Evolutionary conservation across 2,329 filamentous ascomycete genomes (phyloP).

Genomic region (Neurospora sp.): DNA sequence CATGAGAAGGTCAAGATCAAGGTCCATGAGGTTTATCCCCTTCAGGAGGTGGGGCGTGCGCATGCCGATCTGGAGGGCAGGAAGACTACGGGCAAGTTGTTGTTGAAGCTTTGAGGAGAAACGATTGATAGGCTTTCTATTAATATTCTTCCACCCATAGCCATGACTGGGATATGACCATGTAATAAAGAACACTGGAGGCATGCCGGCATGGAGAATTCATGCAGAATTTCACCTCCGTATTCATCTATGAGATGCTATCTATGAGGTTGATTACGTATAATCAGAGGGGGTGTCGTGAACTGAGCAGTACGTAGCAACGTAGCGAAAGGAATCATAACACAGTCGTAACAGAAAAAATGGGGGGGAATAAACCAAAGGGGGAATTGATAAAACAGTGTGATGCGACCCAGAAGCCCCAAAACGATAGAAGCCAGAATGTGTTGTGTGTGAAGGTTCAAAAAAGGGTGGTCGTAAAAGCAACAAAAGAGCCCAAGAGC

Average conservation of each 20-base stretch:
- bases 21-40: conserved; percentile 68
- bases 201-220: not conserved
- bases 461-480: not conserved
- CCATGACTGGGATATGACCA: no score
- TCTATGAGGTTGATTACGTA: not conserved
- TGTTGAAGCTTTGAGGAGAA: conserved; percentile 52
- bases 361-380: not conserved
- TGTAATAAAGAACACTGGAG: not conserved
- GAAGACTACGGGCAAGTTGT: conserved; percentile 74
- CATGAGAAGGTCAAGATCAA: conserved; percentile 61
- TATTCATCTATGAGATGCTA: not conserved
- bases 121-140: conserved; percentile 1
- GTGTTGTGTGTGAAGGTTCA: not conserved
- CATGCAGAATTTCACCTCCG: not conserved
- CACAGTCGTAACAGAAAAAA: conserved; percentile 1
- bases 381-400: not conserved
- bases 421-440: not conserved
- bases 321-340: not conserved
- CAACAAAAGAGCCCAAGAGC: not conserved
- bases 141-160: not conserved
- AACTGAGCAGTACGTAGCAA: not conserved
- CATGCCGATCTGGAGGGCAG: conserved; percentile 72
- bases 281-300: not conserved
- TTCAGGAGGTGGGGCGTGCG: conserved; percentile 62
- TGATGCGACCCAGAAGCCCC: not conserved